phyloP scores from a whole-genome alignment of 257 asterid species.

The Primulina huaijiensis region DNA sequence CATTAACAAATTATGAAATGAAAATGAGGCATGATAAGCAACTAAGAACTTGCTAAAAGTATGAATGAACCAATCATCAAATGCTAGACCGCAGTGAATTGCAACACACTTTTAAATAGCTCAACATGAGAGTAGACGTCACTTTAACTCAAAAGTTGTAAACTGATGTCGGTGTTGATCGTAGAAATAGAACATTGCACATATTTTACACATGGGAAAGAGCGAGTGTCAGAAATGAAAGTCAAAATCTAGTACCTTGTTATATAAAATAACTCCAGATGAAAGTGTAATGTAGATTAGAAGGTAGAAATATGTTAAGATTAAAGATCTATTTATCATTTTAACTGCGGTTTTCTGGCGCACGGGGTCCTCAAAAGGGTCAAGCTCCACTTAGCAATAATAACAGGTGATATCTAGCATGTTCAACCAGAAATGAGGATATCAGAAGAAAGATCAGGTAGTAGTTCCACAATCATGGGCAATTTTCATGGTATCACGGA shows the following conservation, averaged over 20 bases:
- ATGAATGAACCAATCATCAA: neutral
- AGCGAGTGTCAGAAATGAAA: neutral
- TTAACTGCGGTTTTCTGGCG: slow-evolving; percentile 24
- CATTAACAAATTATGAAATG: neutral
- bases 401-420: slow-evolving; percentile 5
- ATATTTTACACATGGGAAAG: neutral
- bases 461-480: slow-evolving; percentile 10
- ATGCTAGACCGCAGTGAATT: too few species aligned
- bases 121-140: neutral
- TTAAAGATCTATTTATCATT: slow-evolving; percentile 51
- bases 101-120: neutral
- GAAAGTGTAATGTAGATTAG: slow-evolving; percentile 61
- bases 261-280: slow-evolving; percentile 65
- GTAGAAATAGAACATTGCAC: neutral
- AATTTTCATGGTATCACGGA: slow-evolving; percentile 6
- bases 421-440: slow-evolving; percentile 4
- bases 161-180: neutral
- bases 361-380: slow-evolving; percentile 17
- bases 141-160: neutral
- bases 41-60: neutral
- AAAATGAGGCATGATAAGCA: neutral
- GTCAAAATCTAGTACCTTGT: slow-evolving; percentile 44
- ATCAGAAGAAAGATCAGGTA: slow-evolving; percentile 3
- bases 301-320: slow-evolving; percentile 65
- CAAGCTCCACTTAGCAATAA: slow-evolving; percentile 16